Evolutionary conservation across 78 protist genomes (phyloP).

Genomic region (Pigoraptor vietnamica): DNA sequence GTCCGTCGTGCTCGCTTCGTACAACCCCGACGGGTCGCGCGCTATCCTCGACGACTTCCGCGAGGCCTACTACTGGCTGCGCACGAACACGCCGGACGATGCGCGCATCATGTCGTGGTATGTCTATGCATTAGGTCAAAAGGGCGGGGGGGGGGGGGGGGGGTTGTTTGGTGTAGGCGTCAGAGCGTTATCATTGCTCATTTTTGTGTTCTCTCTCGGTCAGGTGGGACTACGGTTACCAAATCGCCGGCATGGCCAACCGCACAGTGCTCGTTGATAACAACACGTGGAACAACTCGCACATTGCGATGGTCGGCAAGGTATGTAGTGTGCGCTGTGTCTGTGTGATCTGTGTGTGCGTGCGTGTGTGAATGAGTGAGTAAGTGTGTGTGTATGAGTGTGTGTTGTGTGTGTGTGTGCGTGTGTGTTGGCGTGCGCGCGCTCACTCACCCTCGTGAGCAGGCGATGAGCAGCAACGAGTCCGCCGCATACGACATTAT

Average conservation of each 20-base stretch:
- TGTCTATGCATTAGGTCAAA: not conserved
- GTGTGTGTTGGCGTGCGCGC: no score
- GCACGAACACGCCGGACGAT: constrained; percentile 90
- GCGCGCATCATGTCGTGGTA: constrained; percentile 35
- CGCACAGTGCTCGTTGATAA: constrained; percentile 96
- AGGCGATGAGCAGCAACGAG: constrained; percentile 85
- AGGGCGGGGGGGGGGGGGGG: no score
- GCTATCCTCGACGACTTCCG: constrained; percentile 97
- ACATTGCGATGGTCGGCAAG: constrained; percentile 93
- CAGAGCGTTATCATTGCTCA: no score
- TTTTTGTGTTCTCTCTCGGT: no score
- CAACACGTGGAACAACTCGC: constrained; percentile 99
- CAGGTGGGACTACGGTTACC: constrained; percentile 99
- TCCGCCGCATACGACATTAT: constrained; percentile 69
- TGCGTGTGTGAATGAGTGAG: no score
- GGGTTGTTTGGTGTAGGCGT: no score
- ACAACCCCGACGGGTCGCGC: constrained; percentile 61
- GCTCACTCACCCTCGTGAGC: constrained; percentile 7
- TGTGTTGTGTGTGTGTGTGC: not conserved
- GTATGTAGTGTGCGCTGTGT: not conserved
- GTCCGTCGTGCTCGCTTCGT: constrained; percentile 87
- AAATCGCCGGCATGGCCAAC: constrained; percentile 87
- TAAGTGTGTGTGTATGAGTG: no score
- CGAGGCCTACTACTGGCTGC: constrained; percentile 98
- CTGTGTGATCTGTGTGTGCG: not conserved